A percentile compares a stretch with the other conserved stretches of the same genome.
Evolutionary conservation across 352 stramenopile genomes (phyloP).

Genomic region (Phytophthora vignae): DNA sequence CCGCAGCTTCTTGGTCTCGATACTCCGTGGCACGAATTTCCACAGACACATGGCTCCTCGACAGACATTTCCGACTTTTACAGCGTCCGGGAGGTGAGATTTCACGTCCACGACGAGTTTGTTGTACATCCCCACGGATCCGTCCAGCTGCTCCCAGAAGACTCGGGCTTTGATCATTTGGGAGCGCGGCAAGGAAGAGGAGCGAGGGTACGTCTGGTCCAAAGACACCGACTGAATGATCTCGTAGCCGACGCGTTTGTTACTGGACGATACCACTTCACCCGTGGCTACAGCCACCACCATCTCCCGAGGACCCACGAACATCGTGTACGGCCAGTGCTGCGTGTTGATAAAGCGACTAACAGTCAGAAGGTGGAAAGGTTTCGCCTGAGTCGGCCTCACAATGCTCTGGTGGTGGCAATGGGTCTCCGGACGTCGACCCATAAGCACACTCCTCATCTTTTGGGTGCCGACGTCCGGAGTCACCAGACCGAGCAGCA

Average conservation of each 20-base stretch:
- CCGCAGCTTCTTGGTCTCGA: constrained; percentile 36
- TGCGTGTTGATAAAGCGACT: constrained; percentile 23
- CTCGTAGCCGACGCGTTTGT: constrained; percentile 30
- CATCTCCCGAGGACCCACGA: constrained; percentile 30
- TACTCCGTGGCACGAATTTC: constrained; percentile 32
- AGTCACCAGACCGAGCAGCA: constrained; percentile 21
- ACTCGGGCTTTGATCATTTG: constrained; percentile 25
- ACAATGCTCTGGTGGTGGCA: constrained; percentile 19
- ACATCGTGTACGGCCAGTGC: constrained; percentile 29
- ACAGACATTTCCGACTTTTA: constrained; percentile 27
- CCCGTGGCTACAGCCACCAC: constrained; percentile 18
- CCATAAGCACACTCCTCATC: constrained; percentile 19
- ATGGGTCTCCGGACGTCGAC: constrained; percentile 17
- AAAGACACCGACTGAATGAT: constrained; percentile 29
- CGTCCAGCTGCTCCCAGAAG: constrained; percentile 29
- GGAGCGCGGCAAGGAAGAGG: constrained; percentile 14
- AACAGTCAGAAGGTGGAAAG: constrained; percentile 22
- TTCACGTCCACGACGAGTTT: constrained; percentile 37
- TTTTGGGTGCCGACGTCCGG: constrained; percentile 21
- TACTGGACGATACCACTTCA: constrained; percentile 16
- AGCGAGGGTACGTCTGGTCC: constrained; percentile 1
- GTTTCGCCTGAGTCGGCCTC: constrained; percentile 5
- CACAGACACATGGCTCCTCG: constrained; percentile 23
- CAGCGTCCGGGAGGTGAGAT: constrained; percentile 21
- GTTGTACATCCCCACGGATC: constrained; percentile 30